Base-by-base conservation (phyloP, 73 alveolate species). In the Stentor coeruleus region DNA sequence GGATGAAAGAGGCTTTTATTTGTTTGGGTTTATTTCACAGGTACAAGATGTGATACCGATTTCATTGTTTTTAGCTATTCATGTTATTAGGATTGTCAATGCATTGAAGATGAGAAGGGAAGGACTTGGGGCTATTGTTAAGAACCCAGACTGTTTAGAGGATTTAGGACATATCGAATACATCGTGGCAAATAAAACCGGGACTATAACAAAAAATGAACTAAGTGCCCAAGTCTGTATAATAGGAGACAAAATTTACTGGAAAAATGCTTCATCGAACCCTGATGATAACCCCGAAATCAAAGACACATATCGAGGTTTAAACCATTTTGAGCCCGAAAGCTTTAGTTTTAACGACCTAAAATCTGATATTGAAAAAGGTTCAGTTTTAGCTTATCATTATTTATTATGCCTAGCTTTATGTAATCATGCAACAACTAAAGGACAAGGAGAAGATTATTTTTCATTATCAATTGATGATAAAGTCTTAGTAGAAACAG, bases 11-110 rank as follows among this genome's bases (percentile, higher is more conserved):
- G 49, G 86, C 95, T 3, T 90, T 81, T 86, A 59, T 83, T 77
- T 77, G 86, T 74, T 76, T 87, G 74, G 72, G 59, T 39, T 59
- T 74, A 20, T 77, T n/a, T n/a, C n/a, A n/a, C n/a, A n/a, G n/a
- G n/a, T n/a, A n/a, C n/a, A n/a, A n/a, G n/a, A 86, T 33, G 38
- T 87, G 26, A 83, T 87, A 59, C 93, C 93, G 2, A 81, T 87
- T 31, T 84, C 91, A 36, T 83, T 87, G 38, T 41, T 87, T 15
- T 58, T 87, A 15, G 75, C 93, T 3, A 55, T 87, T 4, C 91
- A 87, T 40, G 75, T 87, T 33, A 85, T 76, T 3, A 87, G 88
- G 75, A 36, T 72, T 26, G 39, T 84, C 28, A 86, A 87, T 28
- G 20, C 28, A 11, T 20, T 11, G 28, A 49, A 49, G 28, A 11